Conservation (phyloP, 1,139 yeast genomes). For the Tardiomyces digboiensis region DNA sequence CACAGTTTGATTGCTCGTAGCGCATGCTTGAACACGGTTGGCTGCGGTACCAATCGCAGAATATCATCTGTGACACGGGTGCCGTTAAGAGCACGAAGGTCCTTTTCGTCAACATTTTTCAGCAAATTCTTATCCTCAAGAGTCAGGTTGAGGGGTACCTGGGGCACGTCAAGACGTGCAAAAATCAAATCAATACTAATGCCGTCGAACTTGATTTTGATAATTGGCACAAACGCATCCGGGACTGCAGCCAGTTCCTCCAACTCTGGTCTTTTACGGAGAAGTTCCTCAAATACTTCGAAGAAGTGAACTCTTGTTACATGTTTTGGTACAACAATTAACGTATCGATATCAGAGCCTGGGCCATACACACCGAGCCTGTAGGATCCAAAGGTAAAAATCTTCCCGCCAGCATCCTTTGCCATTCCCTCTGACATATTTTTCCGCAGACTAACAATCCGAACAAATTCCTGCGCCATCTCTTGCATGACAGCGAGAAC, state of each 20-base stretch:
- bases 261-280: conserved; percentile 64
- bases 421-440: conserved; percentile 99
- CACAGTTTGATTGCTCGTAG: conserved; percentile 87
- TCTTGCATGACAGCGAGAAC: conserved; percentile 64
- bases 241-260: conserved; percentile 91
- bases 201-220: conserved; percentile 78
- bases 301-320: conserved; percentile 89
- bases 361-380: conserved; percentile 96
- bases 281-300: conserved; percentile 57
- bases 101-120: conserved; percentile 83
- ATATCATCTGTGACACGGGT: conserved; percentile 97
- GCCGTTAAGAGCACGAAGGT: conserved; percentile 83
- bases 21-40: conserved; percentile 88
- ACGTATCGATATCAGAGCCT: conserved; percentile 94
- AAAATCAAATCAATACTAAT: conserved; percentile 85
- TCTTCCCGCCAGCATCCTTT: conserved; percentile 91
- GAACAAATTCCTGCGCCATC: conserved; percentile 72
- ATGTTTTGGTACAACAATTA: conserved; percentile 94
- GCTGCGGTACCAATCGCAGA: conserved; percentile 79
- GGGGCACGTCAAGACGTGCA: conserved; percentile 73
- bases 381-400: conserved; percentile 92
- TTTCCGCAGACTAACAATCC: conserved; percentile 62
- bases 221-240: conserved; percentile 95
- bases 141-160: conserved; percentile 65
- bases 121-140: conserved; percentile 78